Percentiles rank a stretch among this genome's conserved stretches.
These are phyloP conservation scores for Eutrema japonicum DNA, from an alignment of 345 rosid genomes.

Conservation along the genomic window DNA sequence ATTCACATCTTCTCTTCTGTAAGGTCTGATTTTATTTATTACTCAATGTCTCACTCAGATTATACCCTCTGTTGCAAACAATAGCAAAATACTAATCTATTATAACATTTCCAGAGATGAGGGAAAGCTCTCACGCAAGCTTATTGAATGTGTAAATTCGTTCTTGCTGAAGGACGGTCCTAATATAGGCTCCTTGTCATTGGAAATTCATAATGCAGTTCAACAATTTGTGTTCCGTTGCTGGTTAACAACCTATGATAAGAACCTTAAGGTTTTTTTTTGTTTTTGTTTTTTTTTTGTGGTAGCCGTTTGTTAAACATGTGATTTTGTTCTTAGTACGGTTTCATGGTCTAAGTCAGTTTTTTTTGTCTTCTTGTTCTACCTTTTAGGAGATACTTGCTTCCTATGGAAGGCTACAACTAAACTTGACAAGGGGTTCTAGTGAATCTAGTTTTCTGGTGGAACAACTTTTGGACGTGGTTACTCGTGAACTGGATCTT, in stretches of 20 bases:
- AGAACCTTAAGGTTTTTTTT: constrained; percentile 63
- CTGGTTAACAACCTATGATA: constrained; percentile 81
- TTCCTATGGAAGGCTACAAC: constrained; percentile 73
- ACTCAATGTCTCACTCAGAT: constrained; percentile 34
- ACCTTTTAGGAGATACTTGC: constrained; percentile 70
- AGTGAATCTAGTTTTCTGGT: constrained; percentile 61
- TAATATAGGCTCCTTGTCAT: constrained; percentile 67
- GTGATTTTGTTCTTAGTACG: constrained; percentile 5
- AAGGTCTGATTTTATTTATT: constrained; percentile 52
- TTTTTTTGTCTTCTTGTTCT: constrained; percentile 20
- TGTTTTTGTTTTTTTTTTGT: constrained; percentile 14
- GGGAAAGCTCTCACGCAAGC: constrained; percentile 88
- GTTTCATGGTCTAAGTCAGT: constrained; percentile 29
- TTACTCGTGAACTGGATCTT: constrained; percentile 87
- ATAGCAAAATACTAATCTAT: constrained; percentile 27
- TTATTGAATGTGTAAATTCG: constrained; percentile 78
- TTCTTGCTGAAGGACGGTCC: constrained; percentile 87
- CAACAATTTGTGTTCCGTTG: constrained; percentile 62
- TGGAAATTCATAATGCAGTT: constrained; percentile 71
- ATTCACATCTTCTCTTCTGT: constrained; percentile 65
- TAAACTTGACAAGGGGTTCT: constrained; percentile 66
- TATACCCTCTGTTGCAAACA: constrained; percentile 24
- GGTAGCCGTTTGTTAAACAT: constrained; percentile 20
- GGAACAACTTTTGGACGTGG: constrained; percentile 77
- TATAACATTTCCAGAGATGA: constrained; percentile 70